These are phyloP conservation scores for Termitomyces sp. DNA, from an alignment of 1,284 basidiomycete genomes.

Conservation along the genomic window DNA sequence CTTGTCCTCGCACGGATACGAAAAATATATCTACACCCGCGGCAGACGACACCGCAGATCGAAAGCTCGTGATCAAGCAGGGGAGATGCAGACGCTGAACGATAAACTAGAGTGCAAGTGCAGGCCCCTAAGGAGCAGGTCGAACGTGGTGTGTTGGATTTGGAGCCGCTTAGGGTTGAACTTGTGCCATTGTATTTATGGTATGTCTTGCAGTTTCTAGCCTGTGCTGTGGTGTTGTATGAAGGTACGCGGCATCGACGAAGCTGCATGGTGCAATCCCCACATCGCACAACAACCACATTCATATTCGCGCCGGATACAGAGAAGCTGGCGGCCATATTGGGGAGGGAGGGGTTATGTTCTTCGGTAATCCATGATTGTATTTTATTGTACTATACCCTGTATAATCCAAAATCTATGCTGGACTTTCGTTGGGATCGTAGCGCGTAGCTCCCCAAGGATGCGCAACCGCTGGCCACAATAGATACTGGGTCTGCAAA, in stretches of 20 bases:
- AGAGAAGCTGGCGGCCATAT: too few species aligned
- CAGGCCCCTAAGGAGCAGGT: constrained; percentile 54
- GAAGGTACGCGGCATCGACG: constrained; percentile 67
- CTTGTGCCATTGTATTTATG: constrained; percentile 67
- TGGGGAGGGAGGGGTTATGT: too few species aligned
- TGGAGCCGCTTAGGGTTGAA: constrained; percentile 60
- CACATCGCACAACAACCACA: constrained; percentile 40
- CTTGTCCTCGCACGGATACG: constrained; percentile 73
- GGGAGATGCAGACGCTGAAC: constrained; percentile 67
- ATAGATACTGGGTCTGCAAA: neutral
- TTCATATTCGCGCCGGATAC: constrained; percentile 31
- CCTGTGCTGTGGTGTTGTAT: too few species aligned
- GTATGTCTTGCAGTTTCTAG: constrained; percentile 31
- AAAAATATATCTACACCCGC: constrained; percentile 70
- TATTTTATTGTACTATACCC: too few species aligned
- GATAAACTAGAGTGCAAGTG: constrained; percentile 57
- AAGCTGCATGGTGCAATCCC: constrained; percentile 40
- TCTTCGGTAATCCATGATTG: too few species aligned
- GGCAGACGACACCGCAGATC: constrained; percentile 70
- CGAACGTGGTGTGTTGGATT: constrained; percentile 50
- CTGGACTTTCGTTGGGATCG: too few species aligned
- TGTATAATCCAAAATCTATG: too few species aligned
- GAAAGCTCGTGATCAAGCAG: constrained; percentile 68
- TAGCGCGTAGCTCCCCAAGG: too few species aligned
- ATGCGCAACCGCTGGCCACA: neutral